phyloP scores from a whole-genome alignment of 2,329 filamentous ascomycete genomes.

The Massarina eburnea region DNA sequence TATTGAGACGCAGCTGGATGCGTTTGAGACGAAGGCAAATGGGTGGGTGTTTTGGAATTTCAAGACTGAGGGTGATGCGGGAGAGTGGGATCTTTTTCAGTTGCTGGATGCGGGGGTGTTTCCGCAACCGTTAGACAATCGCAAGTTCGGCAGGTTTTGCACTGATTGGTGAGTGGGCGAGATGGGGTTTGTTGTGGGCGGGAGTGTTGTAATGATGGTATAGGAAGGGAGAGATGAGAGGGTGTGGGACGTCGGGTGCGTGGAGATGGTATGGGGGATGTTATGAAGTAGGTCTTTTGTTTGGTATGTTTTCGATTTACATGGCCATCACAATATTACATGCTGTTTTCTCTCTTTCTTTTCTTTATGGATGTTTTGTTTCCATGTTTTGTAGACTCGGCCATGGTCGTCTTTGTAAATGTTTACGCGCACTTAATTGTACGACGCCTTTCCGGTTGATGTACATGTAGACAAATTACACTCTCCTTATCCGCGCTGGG shows the following conservation, averaged over 20 bases:
- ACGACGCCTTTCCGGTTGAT: no score
- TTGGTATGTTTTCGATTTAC: neutral
- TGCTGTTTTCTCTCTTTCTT: no score
- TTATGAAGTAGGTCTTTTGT: neutral
- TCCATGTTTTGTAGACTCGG: no score
- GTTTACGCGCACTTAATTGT: no score
- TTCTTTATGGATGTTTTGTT: no score
- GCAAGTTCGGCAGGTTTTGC: constrained; percentile 34
- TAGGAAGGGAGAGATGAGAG: no score
- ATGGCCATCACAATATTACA: neutral
- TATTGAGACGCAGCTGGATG: constrained; percentile 58
- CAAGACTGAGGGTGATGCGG: constrained; percentile 54
- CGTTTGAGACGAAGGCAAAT: constrained; percentile 52
- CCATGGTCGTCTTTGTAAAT: no score
- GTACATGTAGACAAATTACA: no score
- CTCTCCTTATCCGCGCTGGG: no score
- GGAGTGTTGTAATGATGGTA: neutral
- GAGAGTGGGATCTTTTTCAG: constrained; percentile 57
- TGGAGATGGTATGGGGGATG: neutral
- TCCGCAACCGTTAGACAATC: constrained; percentile 40
- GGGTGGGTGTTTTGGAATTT: constrained; percentile 63
- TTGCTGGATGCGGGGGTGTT: constrained; percentile 55
- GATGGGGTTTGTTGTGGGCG: neutral
- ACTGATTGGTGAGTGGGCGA: constrained; percentile 15
- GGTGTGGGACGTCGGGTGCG: neutral